Evolutionary conservation across 2,329 filamentous ascomycete species (phyloP).

Genomic region (Penicillium sp.): DNA sequence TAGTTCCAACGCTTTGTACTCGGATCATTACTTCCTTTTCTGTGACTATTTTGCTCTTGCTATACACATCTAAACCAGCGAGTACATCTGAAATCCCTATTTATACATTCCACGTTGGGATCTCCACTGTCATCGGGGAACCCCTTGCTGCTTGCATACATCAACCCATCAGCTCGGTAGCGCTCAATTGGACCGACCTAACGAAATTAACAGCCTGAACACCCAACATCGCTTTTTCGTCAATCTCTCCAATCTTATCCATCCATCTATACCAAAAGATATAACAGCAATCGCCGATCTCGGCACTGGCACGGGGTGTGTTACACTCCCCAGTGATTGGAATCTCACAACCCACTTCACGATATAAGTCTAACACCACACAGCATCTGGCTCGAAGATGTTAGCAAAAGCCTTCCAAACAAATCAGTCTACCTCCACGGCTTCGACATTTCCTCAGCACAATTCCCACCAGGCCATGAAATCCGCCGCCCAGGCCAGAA

Average conservation of each 20-base stretch:
- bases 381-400: conserved; percentile 28
- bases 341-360: too few relatives aligned
- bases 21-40: background rate
- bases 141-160: background rate
- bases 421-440: conserved; percentile 22
- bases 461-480: conserved; percentile 22
- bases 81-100: background rate
- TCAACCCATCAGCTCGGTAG: background rate
- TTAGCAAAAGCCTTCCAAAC: conserved; percentile 8
- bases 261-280: conserved; percentile 25
- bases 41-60: background rate
- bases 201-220: conserved; percentile 19
- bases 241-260: conserved; percentile 20
- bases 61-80: background rate
- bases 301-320: conserved; percentile 32
- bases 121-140: background rate
- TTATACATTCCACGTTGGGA: background rate
- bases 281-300: conserved; percentile 26
- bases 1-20: background rate
- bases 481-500: conserved; percentile 12
- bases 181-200: background rate
- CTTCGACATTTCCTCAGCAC: conserved; percentile 33
- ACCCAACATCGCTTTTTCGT: conserved; percentile 26
- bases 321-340: background rate
- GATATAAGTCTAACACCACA: background rate